These are phyloP conservation scores for Boletus hoseneyae DNA, from an alignment of 1,284 basidiomycete species.

Conservation along the genomic window DNA sequence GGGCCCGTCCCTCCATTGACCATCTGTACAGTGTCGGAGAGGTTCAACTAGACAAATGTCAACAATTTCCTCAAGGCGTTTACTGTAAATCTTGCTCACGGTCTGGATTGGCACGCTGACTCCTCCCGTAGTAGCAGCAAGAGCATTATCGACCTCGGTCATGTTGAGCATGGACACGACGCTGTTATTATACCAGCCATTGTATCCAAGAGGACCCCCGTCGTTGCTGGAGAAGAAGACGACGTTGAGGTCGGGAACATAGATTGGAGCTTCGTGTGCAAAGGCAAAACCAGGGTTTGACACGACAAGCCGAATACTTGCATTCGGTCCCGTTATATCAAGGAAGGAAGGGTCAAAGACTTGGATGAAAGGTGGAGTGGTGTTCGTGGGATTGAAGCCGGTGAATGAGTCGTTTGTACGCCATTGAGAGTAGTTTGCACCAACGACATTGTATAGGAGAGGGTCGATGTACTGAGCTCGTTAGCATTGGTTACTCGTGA, in stretches of 20 bases:
- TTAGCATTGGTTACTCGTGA: conserved; percentile 34
- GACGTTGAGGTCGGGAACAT: conserved; percentile 55
- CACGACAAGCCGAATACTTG: conserved; percentile 58
- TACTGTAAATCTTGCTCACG: conserved; percentile 30
- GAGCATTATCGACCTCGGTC: conserved; percentile 11
- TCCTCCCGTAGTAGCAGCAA: not conserved
- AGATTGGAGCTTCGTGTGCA: conserved; percentile 74
- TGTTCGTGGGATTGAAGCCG: conserved; percentile 45
- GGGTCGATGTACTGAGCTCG: conserved; percentile 43
- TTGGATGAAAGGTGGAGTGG: conserved; percentile 62
- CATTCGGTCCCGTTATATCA: conserved; percentile 51
- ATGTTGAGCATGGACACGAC: conserved; percentile 45
- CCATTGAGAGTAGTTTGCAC: conserved; percentile 32
- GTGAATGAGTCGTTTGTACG: conserved; percentile 35
- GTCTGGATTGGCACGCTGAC: conserved; percentile 18
- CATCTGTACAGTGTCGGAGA: conserved; percentile 55
- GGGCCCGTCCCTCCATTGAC: conserved; percentile 75
- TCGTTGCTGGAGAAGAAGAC: conserved; percentile 51
- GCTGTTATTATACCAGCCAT: conserved; percentile 46
- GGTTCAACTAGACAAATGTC: conserved; percentile 38
- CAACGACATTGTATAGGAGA: conserved; percentile 43
- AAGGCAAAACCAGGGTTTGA: conserved; percentile 59
- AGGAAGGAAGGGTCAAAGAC: conserved; percentile 62
- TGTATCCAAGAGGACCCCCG: conserved; percentile 39
- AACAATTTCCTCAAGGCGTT: not conserved